Percentiles rank a stretch among this genome's conserved stretches.
phyloP scores from a whole-genome alignment of 345 rosid species.

The Clausena lansium region DNA sequence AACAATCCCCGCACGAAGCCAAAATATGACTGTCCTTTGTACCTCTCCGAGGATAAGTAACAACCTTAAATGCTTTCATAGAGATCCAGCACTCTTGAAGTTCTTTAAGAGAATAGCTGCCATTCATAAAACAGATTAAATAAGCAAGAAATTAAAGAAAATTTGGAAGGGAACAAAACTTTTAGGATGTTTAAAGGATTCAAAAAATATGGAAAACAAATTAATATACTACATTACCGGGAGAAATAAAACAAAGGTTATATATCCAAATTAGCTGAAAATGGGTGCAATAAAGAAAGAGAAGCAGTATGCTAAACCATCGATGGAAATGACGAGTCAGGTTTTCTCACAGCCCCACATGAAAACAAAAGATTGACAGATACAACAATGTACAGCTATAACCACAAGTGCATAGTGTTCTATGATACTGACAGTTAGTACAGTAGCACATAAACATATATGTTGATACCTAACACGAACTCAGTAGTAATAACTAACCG shows the following conservation, averaged over 20 bases:
- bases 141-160: background rate
- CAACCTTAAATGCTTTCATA: constrained; percentile 49
- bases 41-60: constrained; percentile 35
- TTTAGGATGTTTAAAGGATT: background rate
- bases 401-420: background rate
- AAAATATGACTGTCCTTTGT: constrained; percentile 41
- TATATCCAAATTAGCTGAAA: background rate
- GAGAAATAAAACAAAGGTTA: background rate
- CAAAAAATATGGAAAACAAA: background rate
- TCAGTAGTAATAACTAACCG: constrained; percentile 40
- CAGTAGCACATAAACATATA: background rate
- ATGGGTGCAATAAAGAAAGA: background rate
- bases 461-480: background rate
- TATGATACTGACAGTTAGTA: background rate
- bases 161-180: background rate
- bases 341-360: background rate
- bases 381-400: background rate
- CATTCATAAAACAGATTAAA: constrained; percentile 11
- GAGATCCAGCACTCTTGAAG: constrained; percentile 46
- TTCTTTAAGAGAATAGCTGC: constrained; percentile 57
- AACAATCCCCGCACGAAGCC: constrained; percentile 48
- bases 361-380: background rate
- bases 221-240: background rate
- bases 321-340: background rate
- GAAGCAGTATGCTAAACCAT: background rate